Base-by-base conservation (phyloP, 208 protist genomes). In the Wallacemonas sp. region DNA sequence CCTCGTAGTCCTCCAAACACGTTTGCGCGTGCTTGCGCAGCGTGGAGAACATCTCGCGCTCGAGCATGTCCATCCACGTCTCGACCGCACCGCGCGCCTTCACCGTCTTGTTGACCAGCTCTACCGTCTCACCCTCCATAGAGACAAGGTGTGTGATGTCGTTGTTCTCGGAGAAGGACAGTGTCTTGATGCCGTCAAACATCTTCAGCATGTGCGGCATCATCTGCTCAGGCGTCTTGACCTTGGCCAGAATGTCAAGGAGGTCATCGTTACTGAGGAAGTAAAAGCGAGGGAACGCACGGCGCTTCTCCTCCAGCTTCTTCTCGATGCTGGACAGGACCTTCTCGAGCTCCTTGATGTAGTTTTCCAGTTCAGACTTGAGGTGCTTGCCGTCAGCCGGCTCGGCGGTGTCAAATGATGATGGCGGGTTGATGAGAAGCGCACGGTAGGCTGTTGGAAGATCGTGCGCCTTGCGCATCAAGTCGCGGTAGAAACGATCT, bases 211-310 rank as follows among this genome's bases (percentile, higher is more conserved):
- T 97, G 79, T 99, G 96, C 37, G 95, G 92, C 87, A 98, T 98
- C 70, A 99, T 98, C 52, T 96, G 83, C 62, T 97, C 92, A 9
- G 97, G 97, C 39, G 98, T 97, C 70, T 97, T 98, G 21, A 97
- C 97, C 86, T 99, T 98, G 32, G 98, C 92, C n/a, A 99, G 80
- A 46, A 99, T 97, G 68, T 99, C 97, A 8, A 99, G 86, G 50
- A 99, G 74, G 63, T 99, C 98, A 69, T 95, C 87, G 69, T 97
- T 97, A 73, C 91, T 97, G 38, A 97, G 86, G 69, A 99, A 99
- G 87, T 98, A 99, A 74, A 99, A 99, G 58, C 98, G 88, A n/a
- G 96, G 93, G 64, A 98, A 98, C 36, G 86, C 83, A 59, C 93
- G 85, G 8, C 98, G 88, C 83, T 99, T 99, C 66, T 98, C 89